phyloP scores from a whole-genome alignment of 2,329 filamentous ascomycete species.

The Thelonectria discophora region DNA sequence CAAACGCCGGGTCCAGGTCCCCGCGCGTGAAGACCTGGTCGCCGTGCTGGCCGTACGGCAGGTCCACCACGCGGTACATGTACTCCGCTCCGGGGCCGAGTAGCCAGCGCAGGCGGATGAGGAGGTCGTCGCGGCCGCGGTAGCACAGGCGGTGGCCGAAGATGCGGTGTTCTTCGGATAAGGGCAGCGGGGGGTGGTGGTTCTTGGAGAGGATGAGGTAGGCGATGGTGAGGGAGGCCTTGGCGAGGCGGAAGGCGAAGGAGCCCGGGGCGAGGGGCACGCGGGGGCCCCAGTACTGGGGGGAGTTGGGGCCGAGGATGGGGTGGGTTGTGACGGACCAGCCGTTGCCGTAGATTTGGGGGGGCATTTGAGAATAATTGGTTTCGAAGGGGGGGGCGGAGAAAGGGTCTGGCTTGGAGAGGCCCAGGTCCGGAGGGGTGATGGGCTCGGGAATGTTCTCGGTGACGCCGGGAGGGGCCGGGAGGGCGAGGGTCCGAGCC shows the following conservation, averaged over 20 bases:
- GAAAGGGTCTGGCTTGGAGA: background rate
- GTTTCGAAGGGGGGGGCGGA: background rate
- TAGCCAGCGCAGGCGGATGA: slow-evolving; percentile 38
- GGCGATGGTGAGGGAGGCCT: slow-evolving; percentile 29
- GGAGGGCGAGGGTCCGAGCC: slow-evolving; percentile 11
- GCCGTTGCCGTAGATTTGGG: slow-evolving; percentile 40
- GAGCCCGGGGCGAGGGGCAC: slow-evolving; percentile 27
- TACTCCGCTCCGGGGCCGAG: slow-evolving; percentile 35
- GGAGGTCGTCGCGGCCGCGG: slow-evolving; percentile 32
- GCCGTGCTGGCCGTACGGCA: slow-evolving; percentile 40
- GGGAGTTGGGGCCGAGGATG: slow-evolving; percentile 9
- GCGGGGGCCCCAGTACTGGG: slow-evolving; percentile 13
- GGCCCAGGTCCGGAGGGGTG: slow-evolving; percentile 4
- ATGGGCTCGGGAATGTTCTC: slow-evolving; percentile 11
- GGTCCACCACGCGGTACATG: slow-evolving; percentile 39
- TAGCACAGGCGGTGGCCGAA: slow-evolving; percentile 34
- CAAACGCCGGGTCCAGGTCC: slow-evolving; percentile 32
- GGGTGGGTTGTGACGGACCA: slow-evolving; percentile 32
- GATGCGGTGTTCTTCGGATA: slow-evolving; percentile 26
- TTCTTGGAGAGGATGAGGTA: slow-evolving; percentile 33
- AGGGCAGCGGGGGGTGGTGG: slow-evolving; percentile 21
- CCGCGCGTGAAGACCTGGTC: slow-evolving; percentile 33
- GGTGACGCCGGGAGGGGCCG: slow-evolving; percentile 11
- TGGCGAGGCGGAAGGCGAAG: slow-evolving; percentile 38
- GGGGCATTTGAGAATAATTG: slow-evolving; percentile 15